Base-by-base conservation (phyloP, 805 yeast species). In the Lipomyces mesembrius region DNA sequence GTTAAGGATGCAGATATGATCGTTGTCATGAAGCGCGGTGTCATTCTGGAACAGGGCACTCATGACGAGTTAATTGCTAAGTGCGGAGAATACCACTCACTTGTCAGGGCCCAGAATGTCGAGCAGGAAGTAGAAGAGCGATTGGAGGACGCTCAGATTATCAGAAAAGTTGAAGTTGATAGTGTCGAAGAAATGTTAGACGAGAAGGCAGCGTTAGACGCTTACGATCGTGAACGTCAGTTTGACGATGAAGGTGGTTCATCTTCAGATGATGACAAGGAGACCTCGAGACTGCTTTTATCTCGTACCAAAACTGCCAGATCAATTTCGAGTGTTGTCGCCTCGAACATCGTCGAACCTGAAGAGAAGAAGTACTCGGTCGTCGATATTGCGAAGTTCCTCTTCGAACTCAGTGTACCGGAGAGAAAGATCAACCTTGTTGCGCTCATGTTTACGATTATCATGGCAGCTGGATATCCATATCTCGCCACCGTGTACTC, bases 1-100 rank as follows among this genome's bases (percentile, higher is more conserved):
- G 83, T 84, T 56, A 78, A 77, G 67, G 83, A 83, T 66, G 84
- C 86, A 67, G 83, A 82, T 56, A 70, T 83, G 59, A 78, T 84
- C 2, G 77, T 84, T 57, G 86, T 84, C 11, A 75, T 84, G 64
- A 63, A 71, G 3, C 75, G 76, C 32, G 82, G 85, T 4, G 83
- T 81, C 63, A 84, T 83, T 65, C 83, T 76, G 11, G 82, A 80
- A 68, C 75, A 73, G 52, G 82, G 82, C 9, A 71, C 70, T 8
- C 81, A 78, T 63, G 72, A 72, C 17, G 76, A 75, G 49, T 71
- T 80, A 39, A 22, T 75, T 20, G 74, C 64, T 0, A 52, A 14
- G 34, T 35, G 62, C n/a, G 78, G 77, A 51, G 62, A 67, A 64
- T 67, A 75, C 65, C 66, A 67, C 62, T 53, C 60, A 12, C 73